Evolutionary conservation across 352 stramenopile genomes (phyloP).

Genomic region (Globisporangium alternatum): DNA sequence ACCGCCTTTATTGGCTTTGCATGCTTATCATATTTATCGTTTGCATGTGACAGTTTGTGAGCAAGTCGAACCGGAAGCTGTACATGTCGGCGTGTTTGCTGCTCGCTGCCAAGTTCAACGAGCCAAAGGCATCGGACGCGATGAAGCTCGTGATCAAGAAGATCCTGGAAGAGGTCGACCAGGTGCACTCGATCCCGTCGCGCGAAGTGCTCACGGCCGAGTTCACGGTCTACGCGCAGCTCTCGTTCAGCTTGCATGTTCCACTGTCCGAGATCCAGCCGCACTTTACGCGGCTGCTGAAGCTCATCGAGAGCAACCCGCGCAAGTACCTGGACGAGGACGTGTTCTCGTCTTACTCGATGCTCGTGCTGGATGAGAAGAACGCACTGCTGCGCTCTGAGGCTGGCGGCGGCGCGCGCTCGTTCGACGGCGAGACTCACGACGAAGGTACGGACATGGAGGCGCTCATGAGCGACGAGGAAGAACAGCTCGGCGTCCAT

Average conservation of each 20-base stretch:
- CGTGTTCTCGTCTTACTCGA: constrained; percentile 75
- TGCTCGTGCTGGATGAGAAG: constrained; percentile 67
- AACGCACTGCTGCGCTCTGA: constrained; percentile 22
- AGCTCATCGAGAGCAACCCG: constrained; percentile 85
- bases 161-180: constrained; percentile 77
- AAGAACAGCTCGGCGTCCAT: constrained; percentile 27
- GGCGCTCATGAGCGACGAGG: constrained; percentile 67
- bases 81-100: constrained; percentile 96
- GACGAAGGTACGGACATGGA: constrained; percentile 71
- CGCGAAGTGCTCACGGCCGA: constrained; percentile 85
- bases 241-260: constrained; percentile 88
- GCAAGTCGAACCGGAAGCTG: constrained; percentile 94
- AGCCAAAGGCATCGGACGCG: constrained; percentile 62
- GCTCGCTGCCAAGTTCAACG: constrained; percentile 93
- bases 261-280: constrained; percentile 73
- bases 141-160: constrained; percentile 64
- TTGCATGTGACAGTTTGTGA: constrained; percentile 89
- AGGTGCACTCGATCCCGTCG: constrained; percentile 74
- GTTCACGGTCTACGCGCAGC: constrained; percentile 89
- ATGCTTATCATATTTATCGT: neutral
- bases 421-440: constrained; percentile 37
- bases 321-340: constrained; percentile 89
- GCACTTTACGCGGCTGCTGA: constrained; percentile 85
- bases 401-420: constrained; percentile 7
- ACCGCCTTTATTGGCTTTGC: neutral